Evolutionary conservation across 768 basidiomycete genomes (phyloP).

Genomic region (Auriscalpium vulgare): DNA sequence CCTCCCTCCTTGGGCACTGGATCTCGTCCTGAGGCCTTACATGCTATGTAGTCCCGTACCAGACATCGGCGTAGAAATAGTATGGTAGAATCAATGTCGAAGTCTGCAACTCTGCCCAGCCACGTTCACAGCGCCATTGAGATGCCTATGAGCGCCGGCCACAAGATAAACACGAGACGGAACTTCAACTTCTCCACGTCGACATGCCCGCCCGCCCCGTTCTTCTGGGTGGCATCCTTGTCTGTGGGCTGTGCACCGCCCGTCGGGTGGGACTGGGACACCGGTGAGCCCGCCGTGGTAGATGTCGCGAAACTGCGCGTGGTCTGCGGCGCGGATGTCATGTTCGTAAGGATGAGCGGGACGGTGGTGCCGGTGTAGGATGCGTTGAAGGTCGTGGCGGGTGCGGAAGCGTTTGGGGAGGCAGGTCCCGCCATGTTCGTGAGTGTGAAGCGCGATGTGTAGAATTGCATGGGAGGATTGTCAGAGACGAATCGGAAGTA

Average conservation of each 20-base stretch:
- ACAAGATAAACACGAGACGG: slow-evolving; percentile 3
- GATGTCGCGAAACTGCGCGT: not conserved
- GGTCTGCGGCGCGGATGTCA: not conserved
- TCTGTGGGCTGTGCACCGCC: not conserved
- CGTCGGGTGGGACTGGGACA: not conserved
- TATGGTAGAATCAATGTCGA: too few species aligned
- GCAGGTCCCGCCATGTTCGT: not conserved
- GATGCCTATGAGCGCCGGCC: slow-evolving; percentile 4
- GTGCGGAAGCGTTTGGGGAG: not conserved
- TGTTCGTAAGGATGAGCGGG: not conserved
- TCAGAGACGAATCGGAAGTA: not conserved
- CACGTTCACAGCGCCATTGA: slow-evolving; percentile 1
- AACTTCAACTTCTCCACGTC: slow-evolving; percentile 6
- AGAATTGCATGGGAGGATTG: not conserved
- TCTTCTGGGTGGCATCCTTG: not conserved
- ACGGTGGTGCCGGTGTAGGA: not conserved
- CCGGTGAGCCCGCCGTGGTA: not conserved
- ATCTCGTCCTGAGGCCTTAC: too few species aligned
- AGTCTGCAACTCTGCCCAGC: not conserved
- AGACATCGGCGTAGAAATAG: too few species aligned
- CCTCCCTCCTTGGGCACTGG: too few species aligned
- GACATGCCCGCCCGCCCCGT: not conserved
- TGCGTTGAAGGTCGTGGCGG: not conserved
- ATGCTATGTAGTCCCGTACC: too few species aligned
- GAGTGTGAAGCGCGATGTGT: not conserved